Conservation (phyloP, 2,329 filamentous ascomycete species). For the Fusarium pseudoanthophilum region DNA sequence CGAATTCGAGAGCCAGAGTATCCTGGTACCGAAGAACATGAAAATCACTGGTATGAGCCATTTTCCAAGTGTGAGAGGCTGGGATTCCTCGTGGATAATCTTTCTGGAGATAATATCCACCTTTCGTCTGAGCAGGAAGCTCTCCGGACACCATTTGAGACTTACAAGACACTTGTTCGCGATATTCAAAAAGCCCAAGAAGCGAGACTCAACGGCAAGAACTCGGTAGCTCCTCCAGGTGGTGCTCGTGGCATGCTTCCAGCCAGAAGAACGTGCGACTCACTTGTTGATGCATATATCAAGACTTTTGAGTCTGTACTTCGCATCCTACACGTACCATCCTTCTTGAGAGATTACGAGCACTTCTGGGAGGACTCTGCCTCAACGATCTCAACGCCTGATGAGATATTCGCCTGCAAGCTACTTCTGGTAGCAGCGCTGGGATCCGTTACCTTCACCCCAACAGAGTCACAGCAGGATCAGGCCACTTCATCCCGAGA, state of each 20-base stretch:
- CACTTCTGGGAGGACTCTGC: neutral
- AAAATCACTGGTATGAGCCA: neutral
- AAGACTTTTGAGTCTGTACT: neutral
- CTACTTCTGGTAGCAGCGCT: neutral
- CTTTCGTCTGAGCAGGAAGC: neutral
- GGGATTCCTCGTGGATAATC: neutral
- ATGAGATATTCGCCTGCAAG: neutral
- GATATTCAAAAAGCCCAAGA: neutral
- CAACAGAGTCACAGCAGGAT: neutral
- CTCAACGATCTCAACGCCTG: rapidly evolving
- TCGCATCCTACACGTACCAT: neutral
- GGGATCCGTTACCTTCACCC: neutral
- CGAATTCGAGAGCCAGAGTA: neutral
- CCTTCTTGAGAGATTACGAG: neutral
- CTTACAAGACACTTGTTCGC: neutral
- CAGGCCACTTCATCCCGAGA: neutral
- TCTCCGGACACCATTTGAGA: neutral
- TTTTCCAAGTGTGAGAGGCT: neutral
- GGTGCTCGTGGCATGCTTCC: neutral
- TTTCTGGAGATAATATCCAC: rapidly evolving
- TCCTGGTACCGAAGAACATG: neutral
- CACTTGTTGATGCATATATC: neutral
- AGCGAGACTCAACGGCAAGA: rapidly evolving
- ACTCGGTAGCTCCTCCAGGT: too few species aligned
- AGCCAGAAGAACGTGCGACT: neutral